Percentiles rank a stretch among this genome's conserved stretches.
Evolutionary conservation across 1,284 basidiomycete genomes (phyloP).

Genomic region (Clitocybe nebularis): DNA sequence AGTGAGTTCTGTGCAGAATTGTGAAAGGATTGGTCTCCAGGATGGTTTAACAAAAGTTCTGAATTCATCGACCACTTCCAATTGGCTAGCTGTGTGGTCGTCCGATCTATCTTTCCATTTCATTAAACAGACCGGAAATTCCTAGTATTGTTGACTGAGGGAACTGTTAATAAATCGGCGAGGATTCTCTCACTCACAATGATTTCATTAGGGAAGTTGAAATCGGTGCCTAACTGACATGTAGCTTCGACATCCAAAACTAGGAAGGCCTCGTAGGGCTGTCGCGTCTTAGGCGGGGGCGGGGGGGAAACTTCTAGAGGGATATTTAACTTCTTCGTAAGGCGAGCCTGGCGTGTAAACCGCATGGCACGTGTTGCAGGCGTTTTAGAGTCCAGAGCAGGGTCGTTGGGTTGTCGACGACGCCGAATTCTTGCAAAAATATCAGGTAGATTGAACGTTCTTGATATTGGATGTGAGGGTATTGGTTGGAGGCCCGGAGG

Average conservation of each 20-base stretch:
- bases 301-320: slow-evolving; percentile 2
- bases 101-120: slow-evolving; percentile 70
- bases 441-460: slow-evolving; percentile 5
- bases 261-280: slow-evolving; percentile 68
- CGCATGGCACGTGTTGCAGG: slow-evolving; percentile 20
- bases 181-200: slow-evolving; percentile 55
- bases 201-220: slow-evolving; percentile 88
- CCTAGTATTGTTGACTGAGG: slow-evolving; percentile 44
- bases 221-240: slow-evolving; percentile 63
- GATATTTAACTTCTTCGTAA: slow-evolving; percentile 19
- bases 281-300: slow-evolving; percentile 30
- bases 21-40: slow-evolving; percentile 78
- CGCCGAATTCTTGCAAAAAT: slow-evolving; percentile 9
- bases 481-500: slow-evolving; percentile 8
- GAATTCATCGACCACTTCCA: slow-evolving; percentile 78
- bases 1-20: slow-evolving; percentile 85
- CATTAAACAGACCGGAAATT: slow-evolving; percentile 86
- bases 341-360: slow-evolving; percentile 20
- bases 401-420: slow-evolving; percentile 7
- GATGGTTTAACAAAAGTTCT: slow-evolving; percentile 86
- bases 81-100: slow-evolving; percentile 47
- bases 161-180: slow-evolving; percentile 9
- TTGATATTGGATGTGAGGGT: slow-evolving; percentile 4
- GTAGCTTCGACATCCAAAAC: slow-evolving; percentile 91
- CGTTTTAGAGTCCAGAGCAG: slow-evolving; percentile 5